phyloP scores from a whole-genome alignment of 495 filamentous ascomycete species.

The Pyrenula massariospora region DNA sequence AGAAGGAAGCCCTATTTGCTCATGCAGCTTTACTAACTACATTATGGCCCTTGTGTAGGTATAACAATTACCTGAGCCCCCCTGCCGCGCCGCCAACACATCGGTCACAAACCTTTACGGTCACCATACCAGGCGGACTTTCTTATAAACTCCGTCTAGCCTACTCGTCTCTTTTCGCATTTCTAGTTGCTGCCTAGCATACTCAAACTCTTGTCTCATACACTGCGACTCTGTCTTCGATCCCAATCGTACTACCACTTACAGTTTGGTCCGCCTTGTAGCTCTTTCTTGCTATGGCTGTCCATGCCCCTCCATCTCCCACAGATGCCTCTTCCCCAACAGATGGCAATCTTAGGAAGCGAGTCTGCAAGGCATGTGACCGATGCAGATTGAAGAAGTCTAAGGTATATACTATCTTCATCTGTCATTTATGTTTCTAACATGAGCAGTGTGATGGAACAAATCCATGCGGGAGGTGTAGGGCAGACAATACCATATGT shows the following conservation, averaged over 20 bases:
- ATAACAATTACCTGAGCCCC: too few relatives aligned
- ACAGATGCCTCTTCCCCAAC: constrained; percentile 30
- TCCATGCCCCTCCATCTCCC: not conserved
- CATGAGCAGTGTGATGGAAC: constrained; percentile 44
- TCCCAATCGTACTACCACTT: too few relatives aligned
- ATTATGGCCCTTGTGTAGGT: too few relatives aligned
- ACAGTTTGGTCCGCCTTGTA: too few relatives aligned
- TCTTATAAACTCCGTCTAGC: too few relatives aligned
- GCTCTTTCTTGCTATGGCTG: not conserved
- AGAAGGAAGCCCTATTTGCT: not conserved
- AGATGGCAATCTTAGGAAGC: constrained; percentile 36
- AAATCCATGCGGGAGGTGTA: constrained; percentile 48
- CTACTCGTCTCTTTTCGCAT: too few relatives aligned
- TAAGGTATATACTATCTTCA: constrained; percentile 33
- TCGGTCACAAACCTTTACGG: too few relatives aligned
- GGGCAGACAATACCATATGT: constrained; percentile 47
- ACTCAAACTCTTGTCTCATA: too few relatives aligned
- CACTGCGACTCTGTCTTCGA: too few relatives aligned
- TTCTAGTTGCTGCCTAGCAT: too few relatives aligned
- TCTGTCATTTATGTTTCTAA: constrained; percentile 13
- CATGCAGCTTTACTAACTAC: not conserved
- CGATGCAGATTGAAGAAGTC: constrained; percentile 54
- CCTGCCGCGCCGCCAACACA: too few relatives aligned
- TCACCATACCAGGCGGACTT: too few relatives aligned
- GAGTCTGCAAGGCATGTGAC: constrained; percentile 54